Conservation (phyloP, 495 filamentous ascomycete species). For the Aspergillus egyptiacus region DNA sequence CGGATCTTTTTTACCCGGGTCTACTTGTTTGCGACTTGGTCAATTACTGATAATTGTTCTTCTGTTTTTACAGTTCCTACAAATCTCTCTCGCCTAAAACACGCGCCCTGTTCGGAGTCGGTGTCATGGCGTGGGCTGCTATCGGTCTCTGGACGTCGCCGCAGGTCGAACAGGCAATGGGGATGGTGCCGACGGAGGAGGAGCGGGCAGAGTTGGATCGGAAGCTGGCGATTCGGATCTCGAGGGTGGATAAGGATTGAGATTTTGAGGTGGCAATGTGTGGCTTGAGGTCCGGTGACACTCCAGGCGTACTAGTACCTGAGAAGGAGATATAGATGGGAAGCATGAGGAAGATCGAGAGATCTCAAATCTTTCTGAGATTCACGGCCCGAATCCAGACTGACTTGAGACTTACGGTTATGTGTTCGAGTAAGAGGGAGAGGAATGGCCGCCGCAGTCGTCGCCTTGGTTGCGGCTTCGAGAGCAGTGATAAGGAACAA, state of each 20-base stretch:
- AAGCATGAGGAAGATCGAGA: too few relatives aligned
- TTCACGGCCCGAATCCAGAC: too few relatives aligned
- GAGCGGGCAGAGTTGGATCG: constrained; percentile 52
- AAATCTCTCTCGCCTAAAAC: constrained; percentile 53
- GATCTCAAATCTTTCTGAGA: too few relatives aligned
- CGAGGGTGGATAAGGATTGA: constrained; percentile 30
- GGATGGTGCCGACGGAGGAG: constrained; percentile 54
- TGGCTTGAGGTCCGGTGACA: not conserved
- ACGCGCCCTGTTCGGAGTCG: constrained; percentile 57
- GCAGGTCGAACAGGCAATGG: constrained; percentile 55
- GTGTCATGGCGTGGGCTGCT: constrained; percentile 59
- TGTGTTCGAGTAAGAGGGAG: not conserved
- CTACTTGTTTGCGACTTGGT: too few relatives aligned
- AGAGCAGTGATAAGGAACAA: not conserved
- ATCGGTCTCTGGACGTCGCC: constrained; percentile 54
- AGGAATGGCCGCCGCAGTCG: too few relatives aligned
- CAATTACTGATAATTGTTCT: not conserved
- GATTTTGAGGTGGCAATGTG: constrained; percentile 9
- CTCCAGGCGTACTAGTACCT: not conserved
- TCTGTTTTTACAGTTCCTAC: constrained; percentile 53
- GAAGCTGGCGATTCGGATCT: constrained; percentile 44
- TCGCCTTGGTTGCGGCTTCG: not conserved
- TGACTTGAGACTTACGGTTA: too few relatives aligned
- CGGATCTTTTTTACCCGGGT: too few relatives aligned
- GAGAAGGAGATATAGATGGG: not conserved